Evolutionary conservation across 257 asterid species (phyloP).

Genomic region (Lavandula angustifolia): DNA sequence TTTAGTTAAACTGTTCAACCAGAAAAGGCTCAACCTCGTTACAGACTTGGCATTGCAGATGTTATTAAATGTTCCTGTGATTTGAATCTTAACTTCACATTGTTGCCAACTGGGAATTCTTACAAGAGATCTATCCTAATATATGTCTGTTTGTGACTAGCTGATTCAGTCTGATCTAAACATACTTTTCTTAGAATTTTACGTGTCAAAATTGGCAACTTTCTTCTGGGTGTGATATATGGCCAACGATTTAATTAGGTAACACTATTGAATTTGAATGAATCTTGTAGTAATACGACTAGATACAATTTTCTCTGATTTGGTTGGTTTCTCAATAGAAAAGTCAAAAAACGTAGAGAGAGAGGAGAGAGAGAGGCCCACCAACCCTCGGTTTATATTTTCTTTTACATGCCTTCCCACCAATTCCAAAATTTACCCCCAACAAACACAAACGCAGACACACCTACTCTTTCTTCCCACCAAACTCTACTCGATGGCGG

Average conservation of each 20-base stretch:
- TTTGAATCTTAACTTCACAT: too few relatives aligned
- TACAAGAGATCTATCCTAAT: neutral
- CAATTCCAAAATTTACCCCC: neutral
- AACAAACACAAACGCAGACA: neutral
- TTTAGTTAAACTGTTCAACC: neutral
- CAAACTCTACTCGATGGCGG: conserved; percentile 40
- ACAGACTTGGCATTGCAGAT: neutral
- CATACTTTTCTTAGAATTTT: too few relatives aligned
- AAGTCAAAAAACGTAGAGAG: too few relatives aligned
- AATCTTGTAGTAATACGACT: too few relatives aligned
- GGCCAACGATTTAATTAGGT: too few relatives aligned
- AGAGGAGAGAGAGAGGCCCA: too few relatives aligned
- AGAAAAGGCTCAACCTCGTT: neutral
- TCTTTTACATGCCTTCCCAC: neutral
- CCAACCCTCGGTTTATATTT: neutral
- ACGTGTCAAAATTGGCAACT: neutral
- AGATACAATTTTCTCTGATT: too few relatives aligned
- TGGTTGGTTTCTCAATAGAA: too few relatives aligned
- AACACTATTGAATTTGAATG: neutral
- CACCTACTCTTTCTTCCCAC: conserved; percentile 16
- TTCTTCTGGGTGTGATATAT: neutral
- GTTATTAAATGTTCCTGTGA: too few relatives aligned
- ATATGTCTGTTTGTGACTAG: too few relatives aligned
- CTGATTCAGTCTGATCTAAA: neutral
- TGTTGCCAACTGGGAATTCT: too few relatives aligned